Evolutionary conservation across 2,329 filamentous ascomycete genomes (phyloP), one percentile per base, ranked within the genome.

Genomic region (Leptoxyphium fumago): DNA sequence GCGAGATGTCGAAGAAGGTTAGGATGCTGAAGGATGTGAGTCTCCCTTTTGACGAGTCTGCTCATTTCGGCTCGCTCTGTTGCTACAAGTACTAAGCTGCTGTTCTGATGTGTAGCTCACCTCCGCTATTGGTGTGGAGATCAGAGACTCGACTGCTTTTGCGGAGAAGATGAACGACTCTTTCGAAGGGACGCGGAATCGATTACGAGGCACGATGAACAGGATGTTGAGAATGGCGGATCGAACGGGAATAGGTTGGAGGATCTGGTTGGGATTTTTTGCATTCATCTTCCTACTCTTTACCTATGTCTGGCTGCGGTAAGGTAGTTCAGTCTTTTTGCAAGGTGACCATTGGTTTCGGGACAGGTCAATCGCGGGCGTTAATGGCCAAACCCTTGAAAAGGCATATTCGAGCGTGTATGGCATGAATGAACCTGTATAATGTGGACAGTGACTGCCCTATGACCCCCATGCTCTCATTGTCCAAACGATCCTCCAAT

Each of bases 151-250:
- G 11, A 84, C 85, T 2, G 80, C 84, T 2, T 73, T 96, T 3
- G 84, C 87, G 2, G 86, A 95, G 55, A 89, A 87, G 66, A 94
- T 98, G 81, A 96, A 96, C 64, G 85, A 94, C 58, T 76, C 78
- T 5, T 98, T 96, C 60, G 89, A 96, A 61, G 78, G 76, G 55
- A 93, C 89, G 43, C 72, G 88, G 29, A 67, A 87, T 43, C 77
- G 84, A 50, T 69, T 98, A 49, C 76, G 80, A 39, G 87, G 89
- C 43, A 96, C 93, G 14, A 96, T 98, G 91, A 94, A 86, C 61
- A 74, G 88, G 46, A 98, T 98, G 91, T 67, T 96, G 52, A 61
- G 89, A 43, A 98, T 98, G 91, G 91, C 91, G 4, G 77, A 96
- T 67, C 74, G 79, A 56, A 94, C 88, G 2, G 91, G 91, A n/a